Conservation (phyloP, 106 monocot genomes). For the Posidonia australis region DNA sequence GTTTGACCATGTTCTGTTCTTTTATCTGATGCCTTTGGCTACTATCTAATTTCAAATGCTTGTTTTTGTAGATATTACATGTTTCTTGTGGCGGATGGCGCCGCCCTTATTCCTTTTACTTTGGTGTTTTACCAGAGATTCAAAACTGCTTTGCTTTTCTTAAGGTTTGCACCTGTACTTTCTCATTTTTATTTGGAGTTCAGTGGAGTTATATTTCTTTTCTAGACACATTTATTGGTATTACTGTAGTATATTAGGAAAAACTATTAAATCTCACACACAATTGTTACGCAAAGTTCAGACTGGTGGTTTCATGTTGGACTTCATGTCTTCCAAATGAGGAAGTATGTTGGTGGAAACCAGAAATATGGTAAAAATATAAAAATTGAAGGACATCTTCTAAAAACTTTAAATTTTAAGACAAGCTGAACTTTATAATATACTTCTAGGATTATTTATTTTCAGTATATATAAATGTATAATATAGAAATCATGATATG, state of each 20-base stretch:
- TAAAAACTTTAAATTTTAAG: too few relatives aligned
- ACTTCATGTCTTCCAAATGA: too few relatives aligned
- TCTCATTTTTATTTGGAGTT: neutral
- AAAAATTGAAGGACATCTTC: too few relatives aligned
- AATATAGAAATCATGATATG: too few relatives aligned
- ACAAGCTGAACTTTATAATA: too few relatives aligned
- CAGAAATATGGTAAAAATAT: too few relatives aligned
- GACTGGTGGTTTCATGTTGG: too few relatives aligned
- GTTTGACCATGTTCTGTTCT: slow-evolving; percentile 1
- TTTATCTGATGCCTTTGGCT: neutral
- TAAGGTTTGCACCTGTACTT: slow-evolving; percentile 38
- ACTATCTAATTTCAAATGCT: neutral
- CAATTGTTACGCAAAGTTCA: too few relatives aligned
- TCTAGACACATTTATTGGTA: neutral
- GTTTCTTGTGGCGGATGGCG: slow-evolving; percentile 96
- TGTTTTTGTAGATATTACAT: slow-evolving; percentile 37
- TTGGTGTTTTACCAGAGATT: slow-evolving; percentile 55
- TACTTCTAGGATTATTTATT: too few relatives aligned
- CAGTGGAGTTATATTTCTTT: neutral
- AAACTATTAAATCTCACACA: too few relatives aligned
- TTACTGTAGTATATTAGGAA: neutral
- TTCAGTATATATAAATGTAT: too few relatives aligned
- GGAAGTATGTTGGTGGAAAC: too few relatives aligned
- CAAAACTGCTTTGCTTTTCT: slow-evolving; percentile 91
- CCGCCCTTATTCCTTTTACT: slow-evolving; percentile 69